phyloP scores from a whole-genome alignment of 805 yeast species.

The Yarrowia sp. region DNA sequence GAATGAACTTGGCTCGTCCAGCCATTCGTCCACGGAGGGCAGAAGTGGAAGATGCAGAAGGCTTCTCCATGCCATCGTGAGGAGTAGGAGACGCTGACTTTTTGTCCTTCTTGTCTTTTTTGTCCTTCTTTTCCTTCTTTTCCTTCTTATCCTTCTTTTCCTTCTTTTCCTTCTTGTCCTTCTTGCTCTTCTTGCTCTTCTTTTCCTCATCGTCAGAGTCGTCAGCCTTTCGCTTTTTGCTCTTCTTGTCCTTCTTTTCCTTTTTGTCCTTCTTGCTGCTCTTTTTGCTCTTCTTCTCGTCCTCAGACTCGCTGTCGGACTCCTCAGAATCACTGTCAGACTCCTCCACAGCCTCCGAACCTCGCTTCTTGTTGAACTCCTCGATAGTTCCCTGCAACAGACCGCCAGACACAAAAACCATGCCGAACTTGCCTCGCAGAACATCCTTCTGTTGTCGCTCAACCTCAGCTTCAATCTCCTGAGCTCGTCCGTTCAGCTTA shows the following conservation, averaged over 20 bases:
- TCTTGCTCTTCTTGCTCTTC: constrained; percentile 33
- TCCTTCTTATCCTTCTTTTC: constrained; percentile 32
- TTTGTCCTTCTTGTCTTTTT: constrained; percentile 36
- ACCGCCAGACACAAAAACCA: constrained; percentile 82
- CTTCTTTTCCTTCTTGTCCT: constrained; percentile 35
- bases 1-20: constrained; percentile 81
- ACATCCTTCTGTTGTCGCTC: constrained; percentile 66
- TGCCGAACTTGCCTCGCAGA: constrained; percentile 83
- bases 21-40: constrained; percentile 57
- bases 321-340: constrained; percentile 39
- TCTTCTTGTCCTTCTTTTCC: constrained; percentile 36
- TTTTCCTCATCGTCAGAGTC: constrained; percentile 30
- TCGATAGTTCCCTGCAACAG: constrained; percentile 83
- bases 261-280: constrained; percentile 26
- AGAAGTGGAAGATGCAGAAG: constrained; percentile 31
- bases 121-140: constrained; percentile 34
- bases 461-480: constrained; percentile 45
- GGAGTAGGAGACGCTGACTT: constrained; percentile 30
- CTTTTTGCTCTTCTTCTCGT: constrained; percentile 21
- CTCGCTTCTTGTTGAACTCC: constrained; percentile 40
- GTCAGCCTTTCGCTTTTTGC: constrained; percentile 36
- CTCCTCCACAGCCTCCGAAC: not conserved
- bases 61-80: constrained; percentile 35
- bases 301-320: constrained; percentile 20
- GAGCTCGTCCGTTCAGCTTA: constrained; percentile 81